Percentiles rank a stretch among this genome's conserved stretches.
Conservation (phyloP, 2,329 filamentous ascomycete genomes). For the Hymenoscyphus fraxineus region DNA sequence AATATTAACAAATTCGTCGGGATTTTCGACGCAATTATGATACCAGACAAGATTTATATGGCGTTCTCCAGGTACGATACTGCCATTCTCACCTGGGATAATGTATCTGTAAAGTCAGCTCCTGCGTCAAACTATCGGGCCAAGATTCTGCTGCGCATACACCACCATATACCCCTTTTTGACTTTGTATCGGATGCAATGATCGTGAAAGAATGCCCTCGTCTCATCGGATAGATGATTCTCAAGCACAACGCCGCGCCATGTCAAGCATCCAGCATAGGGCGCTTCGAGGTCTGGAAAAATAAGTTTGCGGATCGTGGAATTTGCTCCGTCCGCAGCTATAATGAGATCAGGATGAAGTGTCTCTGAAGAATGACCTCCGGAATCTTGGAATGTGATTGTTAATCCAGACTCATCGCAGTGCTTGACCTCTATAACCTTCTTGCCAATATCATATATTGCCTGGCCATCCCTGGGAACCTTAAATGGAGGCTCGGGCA, state of each 20-base stretch:
- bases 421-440: background rate
- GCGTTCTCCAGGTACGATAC: background rate
- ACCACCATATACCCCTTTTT: background rate
- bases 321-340: conserved; percentile 8
- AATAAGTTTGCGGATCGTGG: background rate
- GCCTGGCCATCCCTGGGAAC: background rate
- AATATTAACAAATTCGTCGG: background rate
- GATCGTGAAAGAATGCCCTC: background rate
- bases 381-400: background rate
- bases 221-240: background rate
- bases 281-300: background rate
- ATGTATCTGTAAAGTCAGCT: background rate
- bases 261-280: conserved; percentile 4
- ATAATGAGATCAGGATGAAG: background rate
- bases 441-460: background rate
- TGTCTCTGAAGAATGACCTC: background rate
- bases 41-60: background rate
- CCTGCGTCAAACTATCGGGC: background rate
- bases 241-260: conserved; percentile 3
- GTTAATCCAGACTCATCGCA: background rate
- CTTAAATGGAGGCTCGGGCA: background rate
- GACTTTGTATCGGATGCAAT: background rate
- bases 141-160: background rate
- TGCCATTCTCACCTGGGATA: background rate
- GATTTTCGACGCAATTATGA: background rate